Evolutionary conservation across 352 stramenopile genomes (phyloP), one percentile per base, ranked within the genome.

Genomic region (Phytophthora multivora): DNA sequence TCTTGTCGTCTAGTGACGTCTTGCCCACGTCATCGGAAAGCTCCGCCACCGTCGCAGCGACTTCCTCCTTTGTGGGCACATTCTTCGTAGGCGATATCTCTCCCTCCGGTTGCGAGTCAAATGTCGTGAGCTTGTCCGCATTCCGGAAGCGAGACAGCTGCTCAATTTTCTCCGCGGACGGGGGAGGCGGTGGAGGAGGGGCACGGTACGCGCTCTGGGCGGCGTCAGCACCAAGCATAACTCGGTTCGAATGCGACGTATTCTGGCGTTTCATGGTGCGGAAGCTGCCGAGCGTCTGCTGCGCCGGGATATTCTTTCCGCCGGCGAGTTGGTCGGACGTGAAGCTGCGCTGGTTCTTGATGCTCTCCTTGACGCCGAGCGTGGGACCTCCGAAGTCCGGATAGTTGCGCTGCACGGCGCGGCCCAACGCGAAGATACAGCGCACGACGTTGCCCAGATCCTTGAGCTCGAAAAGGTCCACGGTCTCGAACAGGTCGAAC

Each of bases 401-500:
- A 45, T 88, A 90, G 51, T 84, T 84, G 51, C 87, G 86, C 59
- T 93, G 85, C 56, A 92, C 73, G 1, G 87, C 79, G 16, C 86
- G 82, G 0, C 86, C 86, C 8, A 95, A 70, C 19, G 84, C 70
- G 49, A 90, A 86, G 42, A 95, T 73, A 54, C 86, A 95, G 48
- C 84, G 80, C 36, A 95, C 86, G 18, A 95, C 86, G 48, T 87
- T 75, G 18, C 83, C 82, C 25, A 96, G 51, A 58, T 95, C 86
- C 64, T 97, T 97, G 41, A 92, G 83, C 60, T 96, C 86, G 64
- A 93, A 97, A 1, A 97, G 64, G 53, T 97, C 89, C 15, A 95
- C 85, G 0, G 90, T 97, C 71, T 95, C 88, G 59, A 97, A 97
- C 31, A 96, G 61, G 57, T 97, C 88, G 64, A 89, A 92, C 73